Conservation (phyloP, 495 filamentous ascomycete genomes). For the Xylaria nigripes region DNA sequence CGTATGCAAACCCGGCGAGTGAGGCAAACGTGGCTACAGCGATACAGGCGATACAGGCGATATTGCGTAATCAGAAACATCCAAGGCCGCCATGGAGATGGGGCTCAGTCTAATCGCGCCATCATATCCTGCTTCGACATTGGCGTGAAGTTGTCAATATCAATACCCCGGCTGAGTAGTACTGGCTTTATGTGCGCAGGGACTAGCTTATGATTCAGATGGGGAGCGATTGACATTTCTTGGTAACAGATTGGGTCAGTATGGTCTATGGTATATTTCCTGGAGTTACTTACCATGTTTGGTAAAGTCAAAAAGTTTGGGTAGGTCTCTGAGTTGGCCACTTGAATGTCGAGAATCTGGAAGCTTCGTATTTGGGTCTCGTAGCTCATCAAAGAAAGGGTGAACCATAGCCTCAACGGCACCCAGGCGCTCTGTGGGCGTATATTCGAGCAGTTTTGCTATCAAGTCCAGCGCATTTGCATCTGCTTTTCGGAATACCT, state of each 20-base stretch:
- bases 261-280: neutral
- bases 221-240: conserved; percentile 93
- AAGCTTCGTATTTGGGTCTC: conserved; percentile 76
- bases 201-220: conserved; percentile 79
- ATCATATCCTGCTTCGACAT: conserved; percentile 92
- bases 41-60: conserved; percentile 21
- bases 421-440: conserved; percentile 86
- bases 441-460: conserved; percentile 88
- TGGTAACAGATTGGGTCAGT: conserved; percentile 16
- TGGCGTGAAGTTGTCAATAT: conserved; percentile 89
- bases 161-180: conserved; percentile 69
- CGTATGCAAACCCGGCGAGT: conserved; percentile 23
- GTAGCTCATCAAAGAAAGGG: conserved; percentile 95
- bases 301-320: conserved; percentile 85
- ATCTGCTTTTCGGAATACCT: conserved; percentile 95
- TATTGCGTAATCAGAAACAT: conserved; percentile 18
- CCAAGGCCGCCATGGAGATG: conserved; percentile 7
- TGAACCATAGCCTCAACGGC: conserved; percentile 97
- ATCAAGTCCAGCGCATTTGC: conserved; percentile 91
- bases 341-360: conserved; percentile 89
- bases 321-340: conserved; percentile 67
- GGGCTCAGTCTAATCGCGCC: conserved; percentile 84
- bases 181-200: conserved; percentile 70
- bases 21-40: conserved; percentile 24
- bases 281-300: conserved; percentile 64